Evolutionary conservation across 2,329 filamentous ascomycete species (phyloP).

Genomic region (Xylariaceae sp.): DNA sequence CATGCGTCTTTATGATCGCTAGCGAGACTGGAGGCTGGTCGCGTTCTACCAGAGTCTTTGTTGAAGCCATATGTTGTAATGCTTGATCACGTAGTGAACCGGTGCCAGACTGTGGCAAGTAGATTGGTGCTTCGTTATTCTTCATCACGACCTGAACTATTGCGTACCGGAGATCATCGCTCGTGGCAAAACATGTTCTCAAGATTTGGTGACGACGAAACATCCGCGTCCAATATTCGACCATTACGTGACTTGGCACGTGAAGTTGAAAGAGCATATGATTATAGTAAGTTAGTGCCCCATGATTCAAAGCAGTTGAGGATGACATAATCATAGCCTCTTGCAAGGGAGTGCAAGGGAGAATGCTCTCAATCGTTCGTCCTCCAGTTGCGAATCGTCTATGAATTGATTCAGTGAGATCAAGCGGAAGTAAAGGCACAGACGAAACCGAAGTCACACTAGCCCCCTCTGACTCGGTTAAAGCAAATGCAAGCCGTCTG

Average conservation of each 20-base stretch:
- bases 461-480: slow-evolving; percentile 15
- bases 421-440: slow-evolving; percentile 16
- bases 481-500: slow-evolving; percentile 49
- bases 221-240: slow-evolving; percentile 59
- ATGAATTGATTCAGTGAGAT: slow-evolving; percentile 29
- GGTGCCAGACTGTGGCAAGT: slow-evolving; percentile 25
- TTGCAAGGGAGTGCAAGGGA: slow-evolving; percentile 84
- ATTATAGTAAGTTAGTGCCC: slow-evolving; percentile 64
- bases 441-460: neutral
- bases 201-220: slow-evolving; percentile 68
- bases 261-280: slow-evolving; percentile 61
- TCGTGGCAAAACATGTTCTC: slow-evolving; percentile 70
- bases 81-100: slow-evolving; percentile 18
- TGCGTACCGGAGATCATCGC: slow-evolving; percentile 54
- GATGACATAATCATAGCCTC: slow-evolving; percentile 75
- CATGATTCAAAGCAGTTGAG: slow-evolving; percentile 11
- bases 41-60: slow-evolving; percentile 42
- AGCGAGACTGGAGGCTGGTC: slow-evolving; percentile 43
- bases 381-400: slow-evolving; percentile 30
- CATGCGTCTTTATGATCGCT: slow-evolving; percentile 33
- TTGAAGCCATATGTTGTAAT: slow-evolving; percentile 34
- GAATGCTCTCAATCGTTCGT: slow-evolving; percentile 47
- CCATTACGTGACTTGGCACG: slow-evolving; percentile 47
- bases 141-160: slow-evolving; percentile 70
- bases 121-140: slow-evolving; percentile 40